phyloP scores from a whole-genome alignment of 2,329 filamentous ascomycete species.

The Colletotrichum tamarilloi region DNA sequence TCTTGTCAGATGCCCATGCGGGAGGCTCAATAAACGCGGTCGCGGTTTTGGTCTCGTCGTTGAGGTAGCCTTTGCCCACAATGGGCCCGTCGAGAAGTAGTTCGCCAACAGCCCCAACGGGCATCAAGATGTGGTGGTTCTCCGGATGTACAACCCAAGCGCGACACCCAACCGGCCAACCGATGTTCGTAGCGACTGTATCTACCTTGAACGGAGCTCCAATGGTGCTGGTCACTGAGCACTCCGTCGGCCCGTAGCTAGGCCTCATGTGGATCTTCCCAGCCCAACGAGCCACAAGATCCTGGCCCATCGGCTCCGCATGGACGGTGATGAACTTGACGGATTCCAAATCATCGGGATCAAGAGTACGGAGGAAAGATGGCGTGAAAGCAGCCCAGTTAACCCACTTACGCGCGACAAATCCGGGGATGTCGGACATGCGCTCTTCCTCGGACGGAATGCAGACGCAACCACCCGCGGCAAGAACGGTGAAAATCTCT shows the following conservation, averaged over 20 bases:
- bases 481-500: conserved; percentile 63
- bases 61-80: conserved; percentile 22
- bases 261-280: conserved; percentile 37
- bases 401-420: conserved; percentile 61
- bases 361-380: conserved; percentile 60
- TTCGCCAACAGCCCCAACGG: conserved; percentile 27
- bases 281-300: conserved; percentile 39
- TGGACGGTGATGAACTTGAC: conserved; percentile 49
- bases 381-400: conserved; percentile 68
- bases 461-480: conserved; percentile 56
- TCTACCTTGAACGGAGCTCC: conserved; percentile 41
- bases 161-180: conserved; percentile 41
- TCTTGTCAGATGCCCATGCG: background rate
- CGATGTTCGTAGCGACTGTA: conserved; percentile 24
- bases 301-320: conserved; percentile 41
- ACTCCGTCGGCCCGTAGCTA: conserved; percentile 44
- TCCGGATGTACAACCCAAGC: conserved; percentile 41
- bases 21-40: conserved; percentile 16
- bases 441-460: conserved; percentile 52
- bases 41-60: conserved; percentile 13
- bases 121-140: conserved; percentile 28
- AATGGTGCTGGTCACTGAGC: conserved; percentile 40
- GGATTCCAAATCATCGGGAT: conserved; percentile 48
- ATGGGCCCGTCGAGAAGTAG: conserved; percentile 24
- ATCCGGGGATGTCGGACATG: conserved; percentile 58